A percentile compares a stretch with the other conserved stretches of the same genome.
Evolutionary conservation across 441 rosid species (phyloP).

Genomic region (Brassica hybrid): DNA sequence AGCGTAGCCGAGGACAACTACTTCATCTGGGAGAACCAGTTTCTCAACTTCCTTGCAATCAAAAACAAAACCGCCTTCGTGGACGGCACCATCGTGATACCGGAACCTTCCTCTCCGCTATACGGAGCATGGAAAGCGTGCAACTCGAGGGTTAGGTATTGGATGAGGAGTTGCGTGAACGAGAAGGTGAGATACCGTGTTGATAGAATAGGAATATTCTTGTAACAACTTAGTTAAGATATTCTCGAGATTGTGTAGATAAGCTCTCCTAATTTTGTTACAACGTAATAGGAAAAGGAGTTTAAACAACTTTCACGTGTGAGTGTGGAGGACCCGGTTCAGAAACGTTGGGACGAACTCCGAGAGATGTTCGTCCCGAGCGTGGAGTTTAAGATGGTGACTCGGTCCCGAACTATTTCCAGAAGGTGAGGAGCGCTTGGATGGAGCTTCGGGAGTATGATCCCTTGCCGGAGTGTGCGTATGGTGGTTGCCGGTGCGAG

Average conservation of each 20-base stretch:
- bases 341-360: neutral
- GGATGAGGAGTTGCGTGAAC: neutral
- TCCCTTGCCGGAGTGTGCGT: slow-evolving; percentile 14
- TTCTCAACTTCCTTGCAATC: neutral
- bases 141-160: neutral
- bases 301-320: too few species aligned
- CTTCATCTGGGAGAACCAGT: neutral
- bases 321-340: too few species aligned
- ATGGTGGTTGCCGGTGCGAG: slow-evolving; percentile 29
- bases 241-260: too few species aligned
- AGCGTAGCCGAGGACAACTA: neutral
- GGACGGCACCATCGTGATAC: slow-evolving; percentile 9
- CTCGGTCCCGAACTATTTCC: neutral
- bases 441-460: slow-evolving; percentile 26
- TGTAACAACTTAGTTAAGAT: too few species aligned
- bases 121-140: neutral
- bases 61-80: neutral
- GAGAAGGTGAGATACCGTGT: neutral
- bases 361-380: neutral
- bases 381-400: slow-evolving; percentile 16
- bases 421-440: slow-evolving; percentile 7
- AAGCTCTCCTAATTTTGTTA: too few species aligned
- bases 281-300: too few species aligned
- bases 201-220: too few species aligned
- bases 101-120: slow-evolving; percentile 3